Evolutionary conservation across 1,284 basidiomycete genomes (phyloP), one percentile per base, ranked within the genome.

Genomic region (Tylopilus sp.): DNA sequence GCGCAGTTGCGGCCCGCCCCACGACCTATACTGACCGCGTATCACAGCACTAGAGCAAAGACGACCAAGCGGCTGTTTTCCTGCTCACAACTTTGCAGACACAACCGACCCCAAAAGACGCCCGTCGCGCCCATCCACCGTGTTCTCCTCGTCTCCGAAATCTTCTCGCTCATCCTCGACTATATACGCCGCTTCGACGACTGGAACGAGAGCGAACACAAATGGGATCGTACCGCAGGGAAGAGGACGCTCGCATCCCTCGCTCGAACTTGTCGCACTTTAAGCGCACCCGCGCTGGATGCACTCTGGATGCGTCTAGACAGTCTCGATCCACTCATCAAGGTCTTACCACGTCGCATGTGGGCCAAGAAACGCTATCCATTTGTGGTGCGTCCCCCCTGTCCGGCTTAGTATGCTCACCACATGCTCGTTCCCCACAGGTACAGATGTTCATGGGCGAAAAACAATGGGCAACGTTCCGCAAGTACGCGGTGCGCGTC

Each of bases 371-470:
- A 50, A 48, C 57, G 38, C 19, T 61, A 51, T 15, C 36, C 50
- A 0, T 51, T 58, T 31, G 41, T 64, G n/a, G 62, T 61, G 23
- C 33, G 59, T 52, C 29, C 18, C 21, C 34, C 11, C 12, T 1
- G 13, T 23, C 41, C 8, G 2, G n/a, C 10, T 7, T 26, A 13
- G 11, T 3, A 13, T 36, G 1, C 23, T 35, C 28, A 23, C 26
- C 30, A 19, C 2, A 31, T 38, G 9, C n/a, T 33, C 5, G 18
- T 36, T 34, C 11, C 6, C n/a, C 19, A 6, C 30, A 61, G 59
- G 51, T 61, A 10, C 52, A 58, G 2, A 46, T 53, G 48, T 64
- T 63, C 39, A 49, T 62, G 58, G 51, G 60, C 29, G 62, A 61
- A 38, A 61, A 59, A 34, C 60, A 23, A 6, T 23, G 21, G 21